A percentile compares a stretch with the other conserved stretches of the same genome.
These are phyloP conservation scores for Eucalyptus guilfoylei DNA, from an alignment of 345 rosid genomes.

Conservation along the genomic window DNA sequence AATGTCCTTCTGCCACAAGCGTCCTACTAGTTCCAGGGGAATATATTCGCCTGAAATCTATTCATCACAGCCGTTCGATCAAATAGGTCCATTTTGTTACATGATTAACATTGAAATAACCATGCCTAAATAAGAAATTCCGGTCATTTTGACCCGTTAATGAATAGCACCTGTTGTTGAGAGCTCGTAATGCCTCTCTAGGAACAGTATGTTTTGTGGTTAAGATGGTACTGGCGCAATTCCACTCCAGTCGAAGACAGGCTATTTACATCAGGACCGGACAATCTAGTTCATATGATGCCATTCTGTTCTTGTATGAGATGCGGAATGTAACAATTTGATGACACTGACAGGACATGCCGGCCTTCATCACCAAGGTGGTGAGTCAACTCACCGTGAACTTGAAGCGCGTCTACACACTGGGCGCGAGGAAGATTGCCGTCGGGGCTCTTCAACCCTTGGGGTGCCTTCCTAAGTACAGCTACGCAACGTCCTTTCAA, in stretches of 20 bases:
- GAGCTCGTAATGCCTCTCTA: background rate
- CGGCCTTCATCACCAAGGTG: conserved; percentile 24
- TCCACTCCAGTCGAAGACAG: background rate
- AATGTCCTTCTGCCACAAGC: background rate
- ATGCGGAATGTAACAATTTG: background rate
- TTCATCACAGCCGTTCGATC: background rate
- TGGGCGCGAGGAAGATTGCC: conserved; percentile 51
- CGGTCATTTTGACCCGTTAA: background rate
- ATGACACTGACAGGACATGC: conserved; percentile 25
- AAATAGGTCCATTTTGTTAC: background rate
- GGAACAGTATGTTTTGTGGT: background rate
- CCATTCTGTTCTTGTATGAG: background rate
- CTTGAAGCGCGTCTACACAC: conserved; percentile 29
- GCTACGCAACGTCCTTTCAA: conserved; percentile 17
- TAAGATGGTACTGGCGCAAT: background rate
- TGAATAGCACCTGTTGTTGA: background rate
- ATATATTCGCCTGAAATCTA: background rate
- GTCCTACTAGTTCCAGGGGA: background rate
- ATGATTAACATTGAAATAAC: background rate
- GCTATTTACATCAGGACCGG: background rate
- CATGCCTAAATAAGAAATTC: background rate
- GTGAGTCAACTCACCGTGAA: conserved; percentile 36
- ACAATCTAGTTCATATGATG: background rate
- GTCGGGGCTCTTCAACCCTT: conserved; percentile 46
- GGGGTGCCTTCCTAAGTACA: conserved; percentile 60